Evolutionary conservation across 306 rosid species (phyloP).

Genomic region (Medicago ruthenica): DNA sequence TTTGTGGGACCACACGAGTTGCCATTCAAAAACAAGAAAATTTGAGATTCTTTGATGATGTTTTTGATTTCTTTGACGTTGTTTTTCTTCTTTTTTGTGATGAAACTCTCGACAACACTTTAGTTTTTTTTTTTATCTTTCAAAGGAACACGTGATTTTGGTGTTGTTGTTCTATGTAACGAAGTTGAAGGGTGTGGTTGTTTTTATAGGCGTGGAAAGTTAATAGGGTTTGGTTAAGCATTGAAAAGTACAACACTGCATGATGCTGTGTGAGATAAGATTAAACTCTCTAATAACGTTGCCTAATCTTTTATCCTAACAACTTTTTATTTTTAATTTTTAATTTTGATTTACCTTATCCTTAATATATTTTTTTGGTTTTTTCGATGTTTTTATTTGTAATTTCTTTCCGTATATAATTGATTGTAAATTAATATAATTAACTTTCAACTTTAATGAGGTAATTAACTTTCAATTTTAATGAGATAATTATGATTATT

Average conservation of each 20-base stretch:
- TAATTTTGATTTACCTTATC: no score
- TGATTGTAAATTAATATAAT: not conserved
- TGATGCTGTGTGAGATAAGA: conserved; percentile 18
- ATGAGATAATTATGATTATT: no score
- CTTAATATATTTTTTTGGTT: no score
- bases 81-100: not conserved
- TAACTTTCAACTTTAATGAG: not conserved
- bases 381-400: no score
- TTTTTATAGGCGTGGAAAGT: not conserved
- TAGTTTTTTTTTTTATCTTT: not conserved
- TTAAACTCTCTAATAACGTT: conserved; percentile 18
- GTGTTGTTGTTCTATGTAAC: not conserved
- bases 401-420: no score
- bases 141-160: not conserved
- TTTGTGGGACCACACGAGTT: conserved; percentile 51
- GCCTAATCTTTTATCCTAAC: not conserved
- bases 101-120: not conserved
- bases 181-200: not conserved
- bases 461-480: not conserved
- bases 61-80: not conserved
- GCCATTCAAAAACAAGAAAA: conserved; percentile 48
- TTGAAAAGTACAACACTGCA: conserved; percentile 40
- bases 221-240: conserved; percentile 28
- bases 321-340: not conserved
- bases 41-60: not conserved